Base-by-base conservation (phyloP, 176 grass and related monocot species). In the Aegilops umbellulata region DNA sequence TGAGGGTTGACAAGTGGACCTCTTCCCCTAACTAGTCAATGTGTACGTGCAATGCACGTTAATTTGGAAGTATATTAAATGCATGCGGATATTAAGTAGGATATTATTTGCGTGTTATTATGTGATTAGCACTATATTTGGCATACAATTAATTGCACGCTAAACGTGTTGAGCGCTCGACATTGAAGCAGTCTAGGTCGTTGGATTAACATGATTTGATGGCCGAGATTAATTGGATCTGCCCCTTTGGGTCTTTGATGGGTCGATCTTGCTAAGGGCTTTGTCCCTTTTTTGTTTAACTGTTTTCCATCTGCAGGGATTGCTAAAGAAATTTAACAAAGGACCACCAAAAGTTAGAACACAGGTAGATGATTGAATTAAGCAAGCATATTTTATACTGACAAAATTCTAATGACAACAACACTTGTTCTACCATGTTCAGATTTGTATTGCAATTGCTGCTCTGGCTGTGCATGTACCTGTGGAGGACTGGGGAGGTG, bases 391-490 rank as follows among this genome's bases (percentile, higher is more conserved):
- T 30, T 84, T 86, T 92, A 25, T 80, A 10, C 16, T 72, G 13
- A 80, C 32, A 60, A 46, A 55, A 20, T 63, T 91, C 44, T 67
- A 74, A 70, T 75, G 65, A 76, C 46, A 89, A 25, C 51, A 27
- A 64, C 20, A 20, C 32, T 86, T 25, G 53, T 74, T 89, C 73
- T 81, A 74, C 69, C 13, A 73, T 75, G 31, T 92, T 90, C 89
- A 99, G 97, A 96, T 99, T 85, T 99, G 97, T 78, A 93, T 96
- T 86, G 97, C 97, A 84, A 91, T 99, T 84, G 92, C 92, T 86
- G 97, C 94, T 86, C 86, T 99, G 87, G 92, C 97, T 74, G 94
- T 96, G 76, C 97, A 99, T 90, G 94, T 99, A 84, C 90, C 97
- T 36, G 73, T 96, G 29, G 92, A 96, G 88, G 97, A 99, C 81